Evolutionary conservation across 2,329 filamentous ascomycete species (phyloP).

Genomic region (Hysterium pulicare): DNA sequence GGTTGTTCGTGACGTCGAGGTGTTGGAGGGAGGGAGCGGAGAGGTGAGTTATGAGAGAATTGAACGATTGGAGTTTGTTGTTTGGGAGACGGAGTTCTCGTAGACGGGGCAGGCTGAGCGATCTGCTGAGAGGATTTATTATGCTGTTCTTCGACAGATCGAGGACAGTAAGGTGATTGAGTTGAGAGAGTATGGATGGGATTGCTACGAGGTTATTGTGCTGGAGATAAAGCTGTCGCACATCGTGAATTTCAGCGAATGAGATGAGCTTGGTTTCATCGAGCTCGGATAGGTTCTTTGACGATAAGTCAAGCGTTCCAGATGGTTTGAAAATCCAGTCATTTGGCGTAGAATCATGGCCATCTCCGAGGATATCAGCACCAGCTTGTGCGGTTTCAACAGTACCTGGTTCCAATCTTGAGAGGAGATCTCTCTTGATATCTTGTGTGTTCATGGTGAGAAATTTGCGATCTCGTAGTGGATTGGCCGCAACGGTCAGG

Average conservation of each 20-base stretch:
- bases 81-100: constrained; percentile 72
- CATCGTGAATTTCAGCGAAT: constrained; percentile 45
- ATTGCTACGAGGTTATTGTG: constrained; percentile 72
- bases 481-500: constrained; percentile 82
- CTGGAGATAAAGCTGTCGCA: constrained; percentile 64
- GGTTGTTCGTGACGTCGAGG: constrained; percentile 79
- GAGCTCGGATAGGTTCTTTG: constrained; percentile 37
- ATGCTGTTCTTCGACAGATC: constrained; percentile 78
- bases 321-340: constrained; percentile 32
- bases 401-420: constrained; percentile 57
- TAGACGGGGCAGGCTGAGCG: constrained; percentile 68
- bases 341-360: constrained; percentile 3
- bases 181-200: constrained; percentile 67
- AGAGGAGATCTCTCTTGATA: constrained; percentile 69
- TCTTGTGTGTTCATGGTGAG: constrained; percentile 75
- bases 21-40: constrained; percentile 72
- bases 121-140: constrained; percentile 27
- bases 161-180: constrained; percentile 66
- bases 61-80: constrained; percentile 67
- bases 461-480: constrained; percentile 82
- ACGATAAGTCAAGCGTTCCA: constrained; percentile 43
- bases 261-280: constrained; percentile 37
- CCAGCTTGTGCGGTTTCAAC: constrained; percentile 8
- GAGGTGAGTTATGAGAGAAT: constrained; percentile 63
- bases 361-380: constrained; percentile 7